Evolutionary conservation across 352 stramenopile genomes (phyloP).

Genomic region (Pythium sukuiense): DNA sequence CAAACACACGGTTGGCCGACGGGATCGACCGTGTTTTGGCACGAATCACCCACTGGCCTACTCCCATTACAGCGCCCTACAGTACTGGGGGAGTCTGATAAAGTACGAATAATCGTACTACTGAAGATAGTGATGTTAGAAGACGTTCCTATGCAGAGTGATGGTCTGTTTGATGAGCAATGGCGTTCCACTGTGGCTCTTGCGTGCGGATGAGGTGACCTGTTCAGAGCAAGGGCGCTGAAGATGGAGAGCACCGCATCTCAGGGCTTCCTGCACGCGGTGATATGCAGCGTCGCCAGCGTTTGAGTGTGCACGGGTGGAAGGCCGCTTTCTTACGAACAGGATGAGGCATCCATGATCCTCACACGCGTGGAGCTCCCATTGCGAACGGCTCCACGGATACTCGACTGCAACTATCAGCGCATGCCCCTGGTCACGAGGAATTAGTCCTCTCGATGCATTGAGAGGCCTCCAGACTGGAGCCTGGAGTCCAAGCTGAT

Average conservation of each 20-base stretch:
- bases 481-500: too few relatives aligned
- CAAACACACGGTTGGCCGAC: slow-evolving; percentile 18
- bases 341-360: too few relatives aligned
- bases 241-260: neutral
- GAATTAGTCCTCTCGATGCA: too few relatives aligned
- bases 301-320: too few relatives aligned
- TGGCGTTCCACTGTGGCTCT: slow-evolving; percentile 16
- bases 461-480: too few relatives aligned
- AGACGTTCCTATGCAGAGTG: neutral
- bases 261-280: neutral
- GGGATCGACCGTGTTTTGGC: slow-evolving; percentile 21
- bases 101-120: neutral
- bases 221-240: neutral
- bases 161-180: slow-evolving; percentile 17
- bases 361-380: too few relatives aligned
- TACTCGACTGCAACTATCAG: too few relatives aligned
- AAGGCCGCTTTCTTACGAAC: too few relatives aligned
- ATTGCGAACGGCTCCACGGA: too few relatives aligned
- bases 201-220: slow-evolving; percentile 3
- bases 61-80: slow-evolving; percentile 7
- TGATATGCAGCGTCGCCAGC: too few relatives aligned
- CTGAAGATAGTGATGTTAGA: neutral
- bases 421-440: too few relatives aligned
- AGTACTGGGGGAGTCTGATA: neutral
- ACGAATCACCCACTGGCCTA: neutral